Evolutionary conservation across 2,329 filamentous ascomycete species (phyloP).

Genomic region (Beauveria varroae): DNA sequence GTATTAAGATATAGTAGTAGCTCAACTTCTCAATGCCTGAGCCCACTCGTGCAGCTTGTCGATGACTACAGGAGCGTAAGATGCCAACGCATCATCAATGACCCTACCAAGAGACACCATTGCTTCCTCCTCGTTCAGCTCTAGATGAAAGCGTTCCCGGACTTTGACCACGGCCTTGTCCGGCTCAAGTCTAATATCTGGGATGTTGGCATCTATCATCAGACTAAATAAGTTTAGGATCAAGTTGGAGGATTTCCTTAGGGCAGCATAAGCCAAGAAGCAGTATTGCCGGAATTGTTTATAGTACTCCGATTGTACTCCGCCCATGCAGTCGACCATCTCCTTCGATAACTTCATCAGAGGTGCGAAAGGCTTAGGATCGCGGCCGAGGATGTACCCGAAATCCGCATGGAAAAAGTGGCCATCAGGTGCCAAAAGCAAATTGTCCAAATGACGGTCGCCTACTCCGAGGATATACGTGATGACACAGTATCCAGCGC

Average conservation of each 20-base stretch:
- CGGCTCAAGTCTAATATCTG: slow-evolving; percentile 84
- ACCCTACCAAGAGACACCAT: slow-evolving; percentile 80
- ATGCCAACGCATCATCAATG: slow-evolving; percentile 84
- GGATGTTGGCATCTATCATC: slow-evolving; percentile 97
- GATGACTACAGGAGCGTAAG: slow-evolving; percentile 87
- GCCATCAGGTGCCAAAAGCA: slow-evolving; percentile 79
- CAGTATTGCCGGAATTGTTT: slow-evolving; percentile 90
- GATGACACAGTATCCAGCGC: slow-evolving; percentile 96
- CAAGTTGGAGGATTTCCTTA: slow-evolving; percentile 82
- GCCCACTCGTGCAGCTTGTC: slow-evolving; percentile 91
- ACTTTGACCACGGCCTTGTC: slow-evolving; percentile 95
- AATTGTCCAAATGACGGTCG: slow-evolving; percentile 90
- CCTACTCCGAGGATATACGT: slow-evolving; percentile 96
- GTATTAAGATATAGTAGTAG: neutral
- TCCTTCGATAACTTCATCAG: slow-evolving; percentile 96
- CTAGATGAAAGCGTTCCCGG: slow-evolving; percentile 86
- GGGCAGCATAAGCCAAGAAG: slow-evolving; percentile 85
- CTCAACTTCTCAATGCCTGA: slow-evolving; percentile 75
- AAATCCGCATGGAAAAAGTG: slow-evolving; percentile 99
- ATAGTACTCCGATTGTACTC: slow-evolving; percentile 72
- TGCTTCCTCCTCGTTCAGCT: slow-evolving; percentile 86
- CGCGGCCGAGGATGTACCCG: slow-evolving; percentile 92
- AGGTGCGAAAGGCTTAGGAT: slow-evolving; percentile 94
- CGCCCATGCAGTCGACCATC: slow-evolving; percentile 99
- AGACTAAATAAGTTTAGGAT: slow-evolving; percentile 93